Conservation (phyloP, 768 basidiomycete species). For the Pleurotus tuber-regium region DNA sequence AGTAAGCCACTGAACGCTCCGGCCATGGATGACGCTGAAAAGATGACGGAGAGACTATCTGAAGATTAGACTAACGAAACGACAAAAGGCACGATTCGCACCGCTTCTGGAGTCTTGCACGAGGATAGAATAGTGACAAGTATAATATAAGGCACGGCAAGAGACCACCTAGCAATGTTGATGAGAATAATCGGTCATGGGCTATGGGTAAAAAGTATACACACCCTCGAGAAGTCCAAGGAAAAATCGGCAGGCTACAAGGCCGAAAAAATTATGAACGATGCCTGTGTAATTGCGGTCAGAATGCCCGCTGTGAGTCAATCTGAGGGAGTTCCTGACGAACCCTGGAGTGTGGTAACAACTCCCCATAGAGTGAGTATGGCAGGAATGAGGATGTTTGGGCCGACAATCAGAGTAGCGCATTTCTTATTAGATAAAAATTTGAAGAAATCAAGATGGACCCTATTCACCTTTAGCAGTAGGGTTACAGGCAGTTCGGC, state of each 20-base stretch:
- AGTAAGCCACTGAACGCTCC: conserved; percentile 20
- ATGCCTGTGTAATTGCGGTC: conserved; percentile 40
- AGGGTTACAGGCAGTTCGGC: conserved; percentile 64
- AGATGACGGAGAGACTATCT: conserved; percentile 22
- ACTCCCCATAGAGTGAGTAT: conserved; percentile 71
- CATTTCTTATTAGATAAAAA: too few species aligned
- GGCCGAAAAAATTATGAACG: conserved; percentile 40
- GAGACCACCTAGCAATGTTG: conserved; percentile 31
- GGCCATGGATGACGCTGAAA: conserved; percentile 2
- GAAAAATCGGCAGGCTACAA: conserved; percentile 51
- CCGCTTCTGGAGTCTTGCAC: conserved; percentile 38
- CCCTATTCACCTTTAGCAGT: conserved; percentile 42
- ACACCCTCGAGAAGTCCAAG: conserved; percentile 46
- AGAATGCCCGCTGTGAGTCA: neutral
- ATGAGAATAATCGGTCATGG: neutral
- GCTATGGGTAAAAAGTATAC: neutral
- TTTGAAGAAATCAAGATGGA: neutral
- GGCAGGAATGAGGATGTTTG: conserved; percentile 53
- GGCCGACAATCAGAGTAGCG: conserved; percentile 41
- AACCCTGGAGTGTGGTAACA: conserved; percentile 59
- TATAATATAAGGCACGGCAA: conserved; percentile 60
- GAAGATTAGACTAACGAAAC: neutral
- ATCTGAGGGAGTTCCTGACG: neutral
- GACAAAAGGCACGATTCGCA: neutral
- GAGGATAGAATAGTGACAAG: conserved; percentile 54